Conservation (phyloP, 192 early-diverging fungal species). For the Polychytrium aggregatum region DNA sequence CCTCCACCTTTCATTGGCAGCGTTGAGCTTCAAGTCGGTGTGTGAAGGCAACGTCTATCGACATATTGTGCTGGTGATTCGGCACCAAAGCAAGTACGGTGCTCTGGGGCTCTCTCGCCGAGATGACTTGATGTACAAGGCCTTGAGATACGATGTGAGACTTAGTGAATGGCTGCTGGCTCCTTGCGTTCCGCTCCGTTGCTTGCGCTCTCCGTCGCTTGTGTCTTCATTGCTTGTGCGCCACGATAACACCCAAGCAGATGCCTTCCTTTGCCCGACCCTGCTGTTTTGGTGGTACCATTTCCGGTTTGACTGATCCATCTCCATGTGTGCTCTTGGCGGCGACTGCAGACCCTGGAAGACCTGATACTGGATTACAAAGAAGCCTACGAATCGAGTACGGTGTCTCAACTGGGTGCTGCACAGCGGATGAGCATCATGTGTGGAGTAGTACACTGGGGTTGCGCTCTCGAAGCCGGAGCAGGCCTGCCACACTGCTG, state of each 20-base stretch:
- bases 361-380: conserved; percentile 22
- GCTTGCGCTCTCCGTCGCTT: not conserved
- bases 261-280: too few relatives aligned
- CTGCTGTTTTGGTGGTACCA: too few relatives aligned
- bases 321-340: not conserved
- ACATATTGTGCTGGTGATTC: conserved; percentile 32
- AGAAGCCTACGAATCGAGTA: conserved; percentile 19
- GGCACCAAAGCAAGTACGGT: conserved; percentile 18
- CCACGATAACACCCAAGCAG: too few relatives aligned
- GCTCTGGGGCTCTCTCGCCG: conserved; percentile 30
- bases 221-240: too few relatives aligned
- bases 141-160: conserved; percentile 16
- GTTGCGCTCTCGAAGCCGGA: too few relatives aligned
- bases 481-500: too few relatives aligned
- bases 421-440: not conserved
- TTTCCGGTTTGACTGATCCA: too few relatives aligned
- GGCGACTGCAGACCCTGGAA: conserved; percentile 3
- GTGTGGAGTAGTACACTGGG: not conserved
- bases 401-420: not conserved
- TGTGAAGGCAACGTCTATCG: conserved; percentile 15
- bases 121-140: conserved; percentile 28
- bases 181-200: not conserved
- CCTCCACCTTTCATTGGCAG: not conserved
- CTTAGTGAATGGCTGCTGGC: not conserved
- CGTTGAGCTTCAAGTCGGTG: conserved; percentile 22